These are phyloP conservation scores for Sclerotinia trifoliorum DNA, from an alignment of 2,329 filamentous ascomycete species.

Conservation along the genomic window DNA sequence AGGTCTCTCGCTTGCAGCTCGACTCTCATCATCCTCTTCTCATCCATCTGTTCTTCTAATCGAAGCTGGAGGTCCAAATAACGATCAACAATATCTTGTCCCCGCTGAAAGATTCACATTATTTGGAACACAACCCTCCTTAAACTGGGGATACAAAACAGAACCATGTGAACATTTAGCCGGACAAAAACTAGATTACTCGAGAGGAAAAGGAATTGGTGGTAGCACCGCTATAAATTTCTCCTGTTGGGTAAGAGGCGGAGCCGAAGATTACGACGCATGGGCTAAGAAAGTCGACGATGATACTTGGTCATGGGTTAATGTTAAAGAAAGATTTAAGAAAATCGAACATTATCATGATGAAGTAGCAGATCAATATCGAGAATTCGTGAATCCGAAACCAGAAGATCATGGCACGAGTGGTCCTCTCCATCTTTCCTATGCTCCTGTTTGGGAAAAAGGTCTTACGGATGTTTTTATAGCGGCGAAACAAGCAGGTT, in stretches of 20 bases:
- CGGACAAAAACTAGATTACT: slow-evolving; percentile 35
- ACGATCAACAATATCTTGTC: slow-evolving; percentile 48
- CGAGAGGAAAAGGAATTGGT: slow-evolving; percentile 43
- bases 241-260: slow-evolving; percentile 52
- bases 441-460: slow-evolving; percentile 49
- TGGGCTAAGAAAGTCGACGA: slow-evolving; percentile 59
- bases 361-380: slow-evolving; percentile 41
- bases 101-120: slow-evolving; percentile 54
- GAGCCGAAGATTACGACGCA: slow-evolving; percentile 59
- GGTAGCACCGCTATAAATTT: slow-evolving; percentile 45
- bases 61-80: slow-evolving; percentile 55
- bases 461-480: slow-evolving; percentile 49
- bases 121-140: slow-evolving; percentile 43
- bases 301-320: slow-evolving; percentile 54
- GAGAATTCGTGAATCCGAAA: slow-evolving; percentile 49
- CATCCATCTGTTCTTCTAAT: slow-evolving; percentile 57
- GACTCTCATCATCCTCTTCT: slow-evolving; percentile 48
- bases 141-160: slow-evolving; percentile 37
- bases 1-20: slow-evolving; percentile 55
- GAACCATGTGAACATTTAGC: slow-evolving; percentile 33
- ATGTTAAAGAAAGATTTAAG: slow-evolving; percentile 51
- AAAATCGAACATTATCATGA: slow-evolving; percentile 54
- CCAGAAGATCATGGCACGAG: slow-evolving; percentile 49
- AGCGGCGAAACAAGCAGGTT: slow-evolving; percentile 49
- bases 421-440: slow-evolving; percentile 51